A percentile compares a stretch with the other conserved stretches of the same genome.
Conservation (phyloP, 768 basidiomycete genomes). For the Mycena chlorophos region DNA sequence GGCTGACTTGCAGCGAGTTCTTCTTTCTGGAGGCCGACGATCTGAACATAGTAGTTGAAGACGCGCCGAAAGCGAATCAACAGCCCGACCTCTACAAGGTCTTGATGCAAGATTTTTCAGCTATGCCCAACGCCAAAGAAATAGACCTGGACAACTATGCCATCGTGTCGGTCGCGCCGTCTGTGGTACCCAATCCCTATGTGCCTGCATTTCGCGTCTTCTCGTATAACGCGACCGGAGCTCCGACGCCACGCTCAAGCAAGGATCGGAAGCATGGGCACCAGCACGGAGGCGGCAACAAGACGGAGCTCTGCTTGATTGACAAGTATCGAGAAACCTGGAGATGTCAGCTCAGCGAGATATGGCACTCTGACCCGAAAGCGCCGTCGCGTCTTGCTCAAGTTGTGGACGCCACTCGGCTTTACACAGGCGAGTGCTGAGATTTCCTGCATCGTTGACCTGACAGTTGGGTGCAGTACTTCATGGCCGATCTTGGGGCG, state of each 20-base stretch:
- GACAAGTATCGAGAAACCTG: constrained; percentile 58
- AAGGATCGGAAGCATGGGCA: constrained; percentile 51
- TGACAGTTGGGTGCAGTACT: constrained; percentile 49
- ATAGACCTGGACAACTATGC: constrained; percentile 66
- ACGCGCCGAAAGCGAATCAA: constrained; percentile 5
- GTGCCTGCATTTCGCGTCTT: constrained; percentile 79
- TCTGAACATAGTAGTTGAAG: constrained; percentile 45
- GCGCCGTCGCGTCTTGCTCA: constrained; percentile 73
- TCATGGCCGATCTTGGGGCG: constrained; percentile 55
- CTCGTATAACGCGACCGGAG: constrained; percentile 71
- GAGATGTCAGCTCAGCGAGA: constrained; percentile 59
- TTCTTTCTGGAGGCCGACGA: constrained; percentile 56
- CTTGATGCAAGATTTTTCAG: constrained; percentile 64
- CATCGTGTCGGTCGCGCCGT: constrained; percentile 77
- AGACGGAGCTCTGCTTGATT: constrained; percentile 47
- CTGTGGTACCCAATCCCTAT: constrained; percentile 87
- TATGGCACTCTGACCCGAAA: constrained; percentile 60
- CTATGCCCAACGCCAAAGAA: constrained; percentile 55
- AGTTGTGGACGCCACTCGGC: constrained; percentile 72
- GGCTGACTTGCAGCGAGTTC: constrained; percentile 41
- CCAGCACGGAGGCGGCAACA: constrained; percentile 46
- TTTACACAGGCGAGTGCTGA: constrained; percentile 72
- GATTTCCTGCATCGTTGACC: constrained; percentile 2
- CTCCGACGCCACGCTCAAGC: constrained; percentile 1
- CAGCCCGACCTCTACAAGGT: constrained; percentile 49